phyloP scores from a whole-genome alignment of 805 yeast species.

The Candida suzukii region DNA sequence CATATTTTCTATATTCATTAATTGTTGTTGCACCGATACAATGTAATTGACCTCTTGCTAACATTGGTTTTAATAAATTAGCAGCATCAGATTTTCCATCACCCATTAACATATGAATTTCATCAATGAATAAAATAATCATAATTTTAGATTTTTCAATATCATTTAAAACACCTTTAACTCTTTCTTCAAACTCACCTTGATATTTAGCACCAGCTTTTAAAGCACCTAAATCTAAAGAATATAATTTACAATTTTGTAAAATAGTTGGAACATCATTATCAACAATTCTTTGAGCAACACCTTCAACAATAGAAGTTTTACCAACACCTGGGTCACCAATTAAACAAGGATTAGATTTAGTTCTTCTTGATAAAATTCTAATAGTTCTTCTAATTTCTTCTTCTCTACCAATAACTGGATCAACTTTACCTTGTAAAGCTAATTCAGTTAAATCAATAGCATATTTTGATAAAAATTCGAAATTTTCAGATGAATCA shows the following conservation, averaged over 20 bases:
- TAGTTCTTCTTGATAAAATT: conserved; percentile 93
- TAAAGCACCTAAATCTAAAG: conserved; percentile 90
- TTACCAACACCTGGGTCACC: conserved; percentile 99
- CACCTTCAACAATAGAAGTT: conserved; percentile 97
- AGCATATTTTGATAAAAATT: conserved; percentile 85
- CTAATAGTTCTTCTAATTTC: conserved; percentile 94
- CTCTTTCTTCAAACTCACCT: conserved; percentile 97
- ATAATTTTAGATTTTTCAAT: conserved; percentile 81
- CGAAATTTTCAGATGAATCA: conserved; percentile 78
- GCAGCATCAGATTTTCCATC: conserved; percentile 98
- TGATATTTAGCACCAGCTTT: conserved; percentile 98
- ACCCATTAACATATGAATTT: conserved; percentile 99
- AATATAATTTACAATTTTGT: conserved; percentile 72
- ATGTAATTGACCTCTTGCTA: conserved; percentile 93
- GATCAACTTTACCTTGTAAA: conserved; percentile 89
- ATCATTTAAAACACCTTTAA: conserved; percentile 93
- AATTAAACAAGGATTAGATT: conserved; percentile 91
- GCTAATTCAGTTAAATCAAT: conserved; percentile 92
- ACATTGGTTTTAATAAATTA: conserved; percentile 90
- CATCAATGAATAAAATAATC: conserved; percentile 91
- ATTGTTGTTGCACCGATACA: conserved; percentile 98
- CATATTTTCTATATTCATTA: conserved; percentile 85
- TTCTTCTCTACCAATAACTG: conserved; percentile 98
- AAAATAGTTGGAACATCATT: conserved; percentile 90
- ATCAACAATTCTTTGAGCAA: conserved; percentile 93